phyloP scores from a whole-genome alignment of 2,329 filamentous ascomycete species.

The Ascochyta lentis region DNA sequence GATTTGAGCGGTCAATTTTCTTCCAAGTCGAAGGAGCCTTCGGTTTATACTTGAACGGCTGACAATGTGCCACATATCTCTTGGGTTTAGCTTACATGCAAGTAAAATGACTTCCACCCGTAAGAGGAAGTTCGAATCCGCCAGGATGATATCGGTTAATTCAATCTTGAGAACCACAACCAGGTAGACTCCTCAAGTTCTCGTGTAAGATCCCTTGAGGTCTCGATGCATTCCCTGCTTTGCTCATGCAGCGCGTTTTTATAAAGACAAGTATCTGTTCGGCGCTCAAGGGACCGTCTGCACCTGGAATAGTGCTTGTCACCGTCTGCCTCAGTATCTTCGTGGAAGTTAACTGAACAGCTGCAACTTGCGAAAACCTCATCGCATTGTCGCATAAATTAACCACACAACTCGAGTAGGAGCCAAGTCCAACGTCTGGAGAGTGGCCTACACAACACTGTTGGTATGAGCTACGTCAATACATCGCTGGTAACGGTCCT shows the following conservation, averaged over 20 bases:
- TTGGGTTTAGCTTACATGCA: background rate
- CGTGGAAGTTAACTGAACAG: too few species aligned
- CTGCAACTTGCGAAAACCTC: too few species aligned
- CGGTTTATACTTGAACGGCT: background rate
- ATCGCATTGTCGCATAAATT: too few species aligned
- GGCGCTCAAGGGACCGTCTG: too few species aligned
- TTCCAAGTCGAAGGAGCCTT: background rate
- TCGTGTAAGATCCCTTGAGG: background rate
- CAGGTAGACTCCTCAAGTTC: background rate
- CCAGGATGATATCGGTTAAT: background rate
- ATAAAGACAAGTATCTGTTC: background rate
- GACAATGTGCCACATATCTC: background rate
- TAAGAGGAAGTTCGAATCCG: slow-evolving; percentile 1
- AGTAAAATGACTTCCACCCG: background rate
- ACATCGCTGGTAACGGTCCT: too few species aligned
- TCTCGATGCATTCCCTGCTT: background rate
- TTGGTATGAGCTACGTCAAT: too few species aligned
- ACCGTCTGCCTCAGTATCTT: too few species aligned
- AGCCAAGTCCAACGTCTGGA: too few species aligned
- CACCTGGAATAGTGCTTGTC: too few species aligned
- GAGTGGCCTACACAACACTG: too few species aligned
- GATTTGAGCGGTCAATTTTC: background rate
- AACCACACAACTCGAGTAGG: too few species aligned
- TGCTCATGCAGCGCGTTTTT: background rate
- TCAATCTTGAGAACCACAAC: background rate